Evolutionary conservation across 306 rosid genomes (phyloP), one percentile per base, ranked within the genome.

Genomic region (Hippophae tibetana): DNA sequence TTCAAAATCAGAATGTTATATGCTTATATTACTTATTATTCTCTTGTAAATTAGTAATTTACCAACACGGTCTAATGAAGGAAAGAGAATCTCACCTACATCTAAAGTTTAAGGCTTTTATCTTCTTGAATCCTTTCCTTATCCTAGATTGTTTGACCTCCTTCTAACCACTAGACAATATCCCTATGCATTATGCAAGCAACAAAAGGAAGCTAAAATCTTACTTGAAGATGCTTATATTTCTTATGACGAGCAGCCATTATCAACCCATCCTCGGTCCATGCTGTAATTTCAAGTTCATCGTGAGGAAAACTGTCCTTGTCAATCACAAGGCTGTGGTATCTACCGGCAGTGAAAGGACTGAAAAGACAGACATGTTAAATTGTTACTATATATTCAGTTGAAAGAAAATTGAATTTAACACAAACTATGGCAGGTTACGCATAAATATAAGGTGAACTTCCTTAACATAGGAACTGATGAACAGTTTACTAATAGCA

Each of bases 171-270:
- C 51, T 46, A 6, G 40, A 9, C 7, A 49, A 25, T 13, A 12
- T 12, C 5, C 18, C 7, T 18, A 1, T 44, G 18, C 42, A 50
- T 56, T 38, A 42, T 10, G 14, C 42, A 46, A 53, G 31, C 49
- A 51, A 43, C 47, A 43, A 54, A 6, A 47, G 27, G 58, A 50
- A 41, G 66, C 73, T 42, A 53, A 56, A 41, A 31, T 68, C 62
- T 65, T 80, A 92, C 98, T 82, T 83, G 95, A 3, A 85, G n/a
- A 70, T 83, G 72, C 77, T 45, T 79, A 72, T 85, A 87, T 70
- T 69, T 83, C 89, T 69, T 92, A 69, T 87, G 98, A 40, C 96
- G 96, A 72, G 79, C 93, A 54, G 96, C 95, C 98, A 92, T 92
- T 78, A 92, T 63, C 56, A 92, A 77, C 69, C 98, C 98, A 75